Conservation (phyloP, 371 early-diverging fungal genomes). For the Encephalitozoon cuniculi region DNA sequence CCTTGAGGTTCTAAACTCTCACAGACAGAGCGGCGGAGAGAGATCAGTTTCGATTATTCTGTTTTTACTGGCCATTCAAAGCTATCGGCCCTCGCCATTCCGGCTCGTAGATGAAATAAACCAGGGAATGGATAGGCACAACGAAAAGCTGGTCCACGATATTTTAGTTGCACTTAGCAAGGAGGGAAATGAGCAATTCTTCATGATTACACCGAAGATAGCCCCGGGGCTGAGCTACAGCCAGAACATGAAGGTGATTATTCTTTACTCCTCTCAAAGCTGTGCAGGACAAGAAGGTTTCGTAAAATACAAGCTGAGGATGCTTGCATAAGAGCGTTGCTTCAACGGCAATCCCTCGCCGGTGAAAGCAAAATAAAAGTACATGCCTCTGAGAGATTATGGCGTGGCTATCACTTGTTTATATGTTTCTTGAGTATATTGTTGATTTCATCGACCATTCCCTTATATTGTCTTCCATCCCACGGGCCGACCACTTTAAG, state of each 20-base stretch:
- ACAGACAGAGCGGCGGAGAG: constrained; percentile 87
- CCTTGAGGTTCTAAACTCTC: constrained; percentile 73
- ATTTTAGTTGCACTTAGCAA: constrained; percentile 61
- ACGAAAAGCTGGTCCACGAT: constrained; percentile 87
- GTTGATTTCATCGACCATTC: constrained; percentile 5
- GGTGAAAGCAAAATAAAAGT: neutral
- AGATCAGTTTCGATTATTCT: constrained; percentile 71
- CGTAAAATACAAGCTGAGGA: neutral
- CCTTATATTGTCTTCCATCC: neutral
- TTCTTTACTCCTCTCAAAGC: constrained; percentile 64
- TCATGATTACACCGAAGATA: constrained; percentile 95
- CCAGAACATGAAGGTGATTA: constrained; percentile 75
- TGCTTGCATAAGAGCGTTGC: neutral
- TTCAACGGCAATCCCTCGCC: neutral
- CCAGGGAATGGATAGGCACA: constrained; percentile 95
- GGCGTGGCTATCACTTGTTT: neutral
- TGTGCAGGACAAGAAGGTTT: neutral
- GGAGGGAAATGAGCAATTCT: constrained; percentile 64
- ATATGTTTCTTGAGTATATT: constrained; percentile 4
- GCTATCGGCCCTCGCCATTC: constrained; percentile 77
- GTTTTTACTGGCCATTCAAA: constrained; percentile 85
- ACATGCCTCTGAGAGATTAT: neutral
- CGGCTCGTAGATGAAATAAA: constrained; percentile 99
- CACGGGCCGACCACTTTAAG: neutral
- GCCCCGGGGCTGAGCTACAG: constrained; percentile 84